Evolutionary conservation across 257 asterid species (phyloP).

Genomic region (Coffea eugenioides): DNA sequence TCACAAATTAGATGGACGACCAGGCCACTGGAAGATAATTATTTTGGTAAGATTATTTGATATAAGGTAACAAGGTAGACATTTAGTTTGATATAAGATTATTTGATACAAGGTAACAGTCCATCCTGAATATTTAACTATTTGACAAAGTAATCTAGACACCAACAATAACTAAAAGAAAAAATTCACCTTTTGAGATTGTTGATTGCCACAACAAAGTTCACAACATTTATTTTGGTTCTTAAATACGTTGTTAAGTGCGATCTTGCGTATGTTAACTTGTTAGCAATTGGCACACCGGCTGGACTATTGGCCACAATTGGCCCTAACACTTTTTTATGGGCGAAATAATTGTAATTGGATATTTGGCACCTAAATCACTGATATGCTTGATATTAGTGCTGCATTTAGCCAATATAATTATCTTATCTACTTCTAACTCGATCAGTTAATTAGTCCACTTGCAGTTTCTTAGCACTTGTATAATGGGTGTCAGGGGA

Average conservation of each 20-base stretch:
- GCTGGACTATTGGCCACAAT: not conserved
- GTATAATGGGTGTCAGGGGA: not conserved
- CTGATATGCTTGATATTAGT: not conserved
- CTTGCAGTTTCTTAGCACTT: not conserved
- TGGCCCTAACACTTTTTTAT: too few relatives aligned
- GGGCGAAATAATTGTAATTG: not conserved
- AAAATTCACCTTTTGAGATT: not conserved
- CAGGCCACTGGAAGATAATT: too few relatives aligned
- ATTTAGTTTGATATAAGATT: too few relatives aligned
- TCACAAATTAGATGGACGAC: too few relatives aligned
- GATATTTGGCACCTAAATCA: not conserved
- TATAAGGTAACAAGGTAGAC: too few relatives aligned
- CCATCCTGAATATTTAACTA: not conserved
- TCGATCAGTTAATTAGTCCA: not conserved
- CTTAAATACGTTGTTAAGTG: not conserved
- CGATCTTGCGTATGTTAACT: not conserved
- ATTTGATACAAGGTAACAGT: too few relatives aligned
- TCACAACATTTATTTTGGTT: not conserved
- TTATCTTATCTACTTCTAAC: conserved; percentile 8
- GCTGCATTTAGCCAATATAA: not conserved
- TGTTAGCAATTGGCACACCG: not conserved
- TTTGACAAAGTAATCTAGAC: not conserved
- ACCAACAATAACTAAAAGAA: not conserved
- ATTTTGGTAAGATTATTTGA: too few relatives aligned
- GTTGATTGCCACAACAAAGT: too few relatives aligned